Conservation (phyloP, 257 asterid genomes). For the Ajuga chamaepitys region DNA sequence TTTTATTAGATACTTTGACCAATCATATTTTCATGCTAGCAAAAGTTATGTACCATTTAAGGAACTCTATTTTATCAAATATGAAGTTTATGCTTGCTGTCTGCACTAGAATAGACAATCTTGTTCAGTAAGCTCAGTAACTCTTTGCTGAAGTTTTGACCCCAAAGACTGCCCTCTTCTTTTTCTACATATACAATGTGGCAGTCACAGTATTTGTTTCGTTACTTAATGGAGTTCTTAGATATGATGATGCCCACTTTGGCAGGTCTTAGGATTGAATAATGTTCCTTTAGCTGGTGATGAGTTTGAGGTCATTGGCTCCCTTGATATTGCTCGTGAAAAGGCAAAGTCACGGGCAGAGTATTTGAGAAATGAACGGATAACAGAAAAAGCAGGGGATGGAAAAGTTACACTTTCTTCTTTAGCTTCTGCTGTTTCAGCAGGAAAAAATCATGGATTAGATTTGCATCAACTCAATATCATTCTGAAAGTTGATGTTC, state of each 20-base stretch:
- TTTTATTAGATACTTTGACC: background rate
- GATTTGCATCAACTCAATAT: slow-evolving; percentile 90
- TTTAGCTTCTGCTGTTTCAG: slow-evolving; percentile 80
- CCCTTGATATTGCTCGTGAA: slow-evolving; percentile 87
- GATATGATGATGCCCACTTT: background rate
- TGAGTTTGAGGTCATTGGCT: slow-evolving; percentile 79
- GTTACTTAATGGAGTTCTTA: background rate
- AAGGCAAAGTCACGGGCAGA: slow-evolving; percentile 66
- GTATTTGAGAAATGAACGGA: slow-evolving; percentile 59
- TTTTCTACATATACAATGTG: background rate
- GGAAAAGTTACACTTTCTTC: slow-evolving; percentile 91
- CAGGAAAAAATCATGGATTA: slow-evolving; percentile 65
- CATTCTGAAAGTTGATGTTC: slow-evolving; percentile 85
- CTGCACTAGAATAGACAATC: background rate
- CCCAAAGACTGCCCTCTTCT: background rate
- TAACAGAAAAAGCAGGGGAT: slow-evolving; percentile 92
- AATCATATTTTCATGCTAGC: background rate
- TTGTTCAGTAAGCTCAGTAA: background rate
- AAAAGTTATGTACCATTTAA: background rate
- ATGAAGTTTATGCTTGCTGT: background rate
- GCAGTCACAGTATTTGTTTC: background rate
- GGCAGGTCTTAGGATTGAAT: slow-evolving; percentile 79
- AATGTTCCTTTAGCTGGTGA: slow-evolving; percentile 96
- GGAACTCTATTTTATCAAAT: background rate
- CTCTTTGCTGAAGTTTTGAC: background rate